A percentile compares a stretch with the other conserved stretches of the same genome.
Evolutionary conservation across 495 filamentous ascomycete genomes (phyloP).

Genomic region (Sordaria brevicollis): DNA sequence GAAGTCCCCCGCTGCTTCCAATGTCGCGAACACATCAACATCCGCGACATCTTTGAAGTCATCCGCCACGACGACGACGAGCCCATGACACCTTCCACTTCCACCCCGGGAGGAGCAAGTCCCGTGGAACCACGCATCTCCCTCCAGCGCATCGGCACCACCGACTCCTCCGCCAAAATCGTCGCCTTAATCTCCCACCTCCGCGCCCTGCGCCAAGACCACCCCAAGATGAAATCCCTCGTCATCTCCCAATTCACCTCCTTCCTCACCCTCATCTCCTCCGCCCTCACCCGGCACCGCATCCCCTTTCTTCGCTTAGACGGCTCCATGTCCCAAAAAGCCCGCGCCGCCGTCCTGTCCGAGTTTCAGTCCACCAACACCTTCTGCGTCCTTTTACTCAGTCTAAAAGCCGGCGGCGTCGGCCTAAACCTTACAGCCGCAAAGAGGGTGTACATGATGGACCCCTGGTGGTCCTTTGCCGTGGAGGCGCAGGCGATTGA

Average conservation of each 20-base stretch:
- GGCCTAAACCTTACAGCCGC: conserved; percentile 87
- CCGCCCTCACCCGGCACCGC: conserved; percentile 56
- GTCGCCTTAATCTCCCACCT: conserved; percentile 67
- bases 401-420: conserved; percentile 83
- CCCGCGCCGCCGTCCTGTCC: conserved; percentile 61
- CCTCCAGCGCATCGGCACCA: conserved; percentile 65
- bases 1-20: conserved; percentile 74
- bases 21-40: conserved; percentile 73
- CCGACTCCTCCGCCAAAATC: conserved; percentile 77
- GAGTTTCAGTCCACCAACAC: conserved; percentile 51
- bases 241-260: conserved; percentile 97
- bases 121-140: conserved; percentile 52
- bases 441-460: conserved; percentile 92
- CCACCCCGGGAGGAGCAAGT: conserved; percentile 18
- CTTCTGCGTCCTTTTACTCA: conserved; percentile 63
- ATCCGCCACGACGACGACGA: conserved; percentile 45
- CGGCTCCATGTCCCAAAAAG: conserved; percentile 79
- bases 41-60: conserved; percentile 83
- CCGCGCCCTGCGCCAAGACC: conserved; percentile 46
- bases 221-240: conserved; percentile 70
- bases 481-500: conserved; percentile 97
- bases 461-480: conserved; percentile 98
- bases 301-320: conserved; percentile 82
- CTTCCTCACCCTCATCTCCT: conserved; percentile 83
- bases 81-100: conserved; percentile 13